These are phyloP conservation scores for Arthrobotrys iridis DNA, from an alignment of 2,329 filamentous ascomycete species.

Conservation along the genomic window DNA sequence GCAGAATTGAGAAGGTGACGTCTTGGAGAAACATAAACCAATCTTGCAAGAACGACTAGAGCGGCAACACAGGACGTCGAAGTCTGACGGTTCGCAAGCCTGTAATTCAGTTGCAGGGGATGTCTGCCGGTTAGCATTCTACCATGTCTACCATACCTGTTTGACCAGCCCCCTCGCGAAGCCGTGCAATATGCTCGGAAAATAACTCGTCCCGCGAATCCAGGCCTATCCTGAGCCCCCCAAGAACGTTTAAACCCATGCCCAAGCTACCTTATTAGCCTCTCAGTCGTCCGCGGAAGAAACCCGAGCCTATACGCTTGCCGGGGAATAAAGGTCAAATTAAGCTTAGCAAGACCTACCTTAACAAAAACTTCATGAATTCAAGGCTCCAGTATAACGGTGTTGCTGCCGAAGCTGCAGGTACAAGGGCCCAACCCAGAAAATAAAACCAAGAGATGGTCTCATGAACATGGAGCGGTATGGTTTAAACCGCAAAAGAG, in stretches of 20 bases:
- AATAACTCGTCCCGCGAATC: conserved; percentile 47
- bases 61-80: conserved; percentile 24
- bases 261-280: background rate
- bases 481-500: conserved; percentile 9
- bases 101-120: background rate
- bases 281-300: conserved; percentile 19
- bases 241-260: conserved; percentile 16
- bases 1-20: conserved; percentile 35
- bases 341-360: conserved; percentile 12
- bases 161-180: conserved; percentile 4
- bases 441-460: conserved; percentile 4
- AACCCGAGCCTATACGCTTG: conserved; percentile 13
- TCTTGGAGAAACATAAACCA: conserved; percentile 20
- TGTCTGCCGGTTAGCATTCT: background rate
- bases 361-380: background rate
- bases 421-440: conserved; percentile 31
- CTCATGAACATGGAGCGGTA: conserved; percentile 39
- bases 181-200: conserved; percentile 43
- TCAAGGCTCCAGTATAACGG: conserved; percentile 12
- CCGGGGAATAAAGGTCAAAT: conserved; percentile 35
- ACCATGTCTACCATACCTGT: conserved; percentile 23
- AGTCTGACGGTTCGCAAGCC: conserved; percentile 1
- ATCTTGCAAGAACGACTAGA: conserved; percentile 34
- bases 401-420: conserved; percentile 25
- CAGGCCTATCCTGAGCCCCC: conserved; percentile 24